A percentile compares a stretch with the other conserved stretches of the same genome.
Conservation (phyloP, 371 early-diverging fungal species). For the Sporodiniella umbellata region DNA sequence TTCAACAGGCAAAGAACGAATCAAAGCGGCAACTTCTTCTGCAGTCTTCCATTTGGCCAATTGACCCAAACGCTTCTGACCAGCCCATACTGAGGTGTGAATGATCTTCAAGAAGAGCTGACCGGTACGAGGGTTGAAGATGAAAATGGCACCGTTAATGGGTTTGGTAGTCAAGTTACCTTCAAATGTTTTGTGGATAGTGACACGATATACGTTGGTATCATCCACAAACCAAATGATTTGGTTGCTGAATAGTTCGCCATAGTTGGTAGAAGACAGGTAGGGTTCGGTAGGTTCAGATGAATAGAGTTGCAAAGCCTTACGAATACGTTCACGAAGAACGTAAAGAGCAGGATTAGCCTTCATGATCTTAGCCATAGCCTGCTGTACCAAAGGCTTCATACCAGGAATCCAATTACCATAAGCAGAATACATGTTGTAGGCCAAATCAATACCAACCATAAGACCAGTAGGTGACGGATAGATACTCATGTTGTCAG, state of each 20-base stretch:
- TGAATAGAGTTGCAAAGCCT: constrained; percentile 96
- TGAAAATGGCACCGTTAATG: constrained; percentile 98
- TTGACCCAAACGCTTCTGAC: constrained; percentile 97
- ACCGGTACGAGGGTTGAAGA: constrained; percentile 98
- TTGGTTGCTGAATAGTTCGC: constrained; percentile 96
- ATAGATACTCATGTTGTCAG: constrained; percentile 97
- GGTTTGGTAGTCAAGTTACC: constrained; percentile 98
- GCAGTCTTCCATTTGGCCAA: constrained; percentile 99
- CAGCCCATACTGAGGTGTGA: constrained; percentile 98
- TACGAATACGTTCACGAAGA: constrained; percentile 97
- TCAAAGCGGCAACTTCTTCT: constrained; percentile 98
- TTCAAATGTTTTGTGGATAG: constrained; percentile 99
- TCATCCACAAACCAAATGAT: constrained; percentile 99
- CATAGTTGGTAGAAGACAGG: constrained; percentile 93
- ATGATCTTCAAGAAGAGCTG: constrained; percentile 98
- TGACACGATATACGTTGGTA: constrained; percentile 98
- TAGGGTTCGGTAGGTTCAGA: constrained; percentile 99
- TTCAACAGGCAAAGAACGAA: constrained; percentile 97
- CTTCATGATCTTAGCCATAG: constrained; percentile 98
- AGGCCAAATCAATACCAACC: constrained; percentile 96
- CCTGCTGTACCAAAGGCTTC: constrained; percentile 96
- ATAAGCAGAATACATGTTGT: constrained; percentile 89
- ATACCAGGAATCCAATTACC: constrained; percentile 98
- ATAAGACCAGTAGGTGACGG: constrained; percentile 97
- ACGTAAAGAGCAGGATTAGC: constrained; percentile 97